Evolutionary conservation across 2,329 filamentous ascomycete species (phyloP).

Genomic region (Epichloe typhina): DNA sequence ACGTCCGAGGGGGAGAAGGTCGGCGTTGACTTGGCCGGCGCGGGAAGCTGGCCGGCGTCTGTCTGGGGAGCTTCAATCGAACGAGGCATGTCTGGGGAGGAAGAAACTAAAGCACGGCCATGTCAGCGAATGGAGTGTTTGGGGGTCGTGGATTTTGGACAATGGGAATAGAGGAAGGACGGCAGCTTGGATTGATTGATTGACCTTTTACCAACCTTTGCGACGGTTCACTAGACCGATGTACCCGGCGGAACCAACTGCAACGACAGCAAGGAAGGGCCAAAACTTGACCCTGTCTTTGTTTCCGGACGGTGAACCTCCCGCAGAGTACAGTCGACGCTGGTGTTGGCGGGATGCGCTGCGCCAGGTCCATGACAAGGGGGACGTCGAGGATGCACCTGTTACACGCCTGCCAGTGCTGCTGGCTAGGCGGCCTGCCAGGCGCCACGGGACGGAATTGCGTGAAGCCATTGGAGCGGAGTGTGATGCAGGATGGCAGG

Average conservation of each 20-base stretch:
- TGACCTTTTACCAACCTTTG: constrained; percentile 25
- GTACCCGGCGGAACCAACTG: constrained; percentile 34
- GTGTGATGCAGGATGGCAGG: neutral
- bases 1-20: constrained; percentile 65
- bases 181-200: neutral
- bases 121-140: neutral
- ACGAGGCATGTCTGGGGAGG: constrained; percentile 25
- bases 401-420: constrained; percentile 3
- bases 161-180: neutral
- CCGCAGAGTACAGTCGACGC: constrained; percentile 25
- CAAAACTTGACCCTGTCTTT: constrained; percentile 38
- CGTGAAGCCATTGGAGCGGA: constrained; percentile 18
- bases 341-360: constrained; percentile 13
- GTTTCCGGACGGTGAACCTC: constrained; percentile 15
- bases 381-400: constrained; percentile 9
- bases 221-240: constrained; percentile 35
- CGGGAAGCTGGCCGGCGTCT: constrained; percentile 29
- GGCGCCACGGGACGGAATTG: constrained; percentile 15
- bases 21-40: constrained; percentile 43
- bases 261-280: constrained; percentile 41
- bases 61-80: constrained; percentile 22
- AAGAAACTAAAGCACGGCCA: neutral
- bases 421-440: constrained; percentile 10
- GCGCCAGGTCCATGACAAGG: constrained; percentile 1
- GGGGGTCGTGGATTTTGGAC: neutral